Evolutionary conservation across 495 filamentous ascomycete genomes (phyloP), one percentile per base, ranked within the genome.

Genomic region (Tetracladium setigerum): DNA sequence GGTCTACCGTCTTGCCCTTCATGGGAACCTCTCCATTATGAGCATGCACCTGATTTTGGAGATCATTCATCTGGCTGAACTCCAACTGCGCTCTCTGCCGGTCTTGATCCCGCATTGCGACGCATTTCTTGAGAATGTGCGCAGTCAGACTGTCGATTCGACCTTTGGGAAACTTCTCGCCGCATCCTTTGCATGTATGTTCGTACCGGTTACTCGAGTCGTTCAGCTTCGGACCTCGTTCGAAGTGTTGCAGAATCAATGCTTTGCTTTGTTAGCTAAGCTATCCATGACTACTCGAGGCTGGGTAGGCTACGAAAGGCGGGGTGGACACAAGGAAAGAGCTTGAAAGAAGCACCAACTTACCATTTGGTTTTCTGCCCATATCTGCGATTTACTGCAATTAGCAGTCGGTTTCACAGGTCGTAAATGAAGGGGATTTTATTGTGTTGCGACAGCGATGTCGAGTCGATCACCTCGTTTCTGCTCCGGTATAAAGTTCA

Each of bases 191-290:
- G 76, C 87, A 95, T 3, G 83, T 88, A 61, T 91, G 84, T 55
- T 85, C 80, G 57, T 95, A 95, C 37, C 88, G 78, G 62, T 95
- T 95, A 68, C 82, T 87, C 47, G 83, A 79, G 60, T 92, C 87
- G 55, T 83, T 80, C 55, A 91, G 70, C 65, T 91, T 92, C 12
- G 76, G 73, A 8, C 88, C 88, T 45, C 88, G 78, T 59, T 82
- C 81, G 65, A 92, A 95, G 69, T 83, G 87, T 69, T 87, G 81
- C 55, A 85, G 69, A 58, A 95, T 87, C 46, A 95, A 35, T 4
- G 55, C 55, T 58, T 18, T 44, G 15, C 10, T 40, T 6, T 16
- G 11, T 37, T 22, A 52, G 9, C n/a, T 4, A 35, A 42, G 37
- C 41, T 31, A 5, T 40, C 11, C 30, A 31, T 19, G 10, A n/a